Evolutionary conservation across 192 early-diverging fungal genomes (phyloP), one percentile per base, ranked within the genome.

Genomic region (Rhizophagus prolifer): DNA sequence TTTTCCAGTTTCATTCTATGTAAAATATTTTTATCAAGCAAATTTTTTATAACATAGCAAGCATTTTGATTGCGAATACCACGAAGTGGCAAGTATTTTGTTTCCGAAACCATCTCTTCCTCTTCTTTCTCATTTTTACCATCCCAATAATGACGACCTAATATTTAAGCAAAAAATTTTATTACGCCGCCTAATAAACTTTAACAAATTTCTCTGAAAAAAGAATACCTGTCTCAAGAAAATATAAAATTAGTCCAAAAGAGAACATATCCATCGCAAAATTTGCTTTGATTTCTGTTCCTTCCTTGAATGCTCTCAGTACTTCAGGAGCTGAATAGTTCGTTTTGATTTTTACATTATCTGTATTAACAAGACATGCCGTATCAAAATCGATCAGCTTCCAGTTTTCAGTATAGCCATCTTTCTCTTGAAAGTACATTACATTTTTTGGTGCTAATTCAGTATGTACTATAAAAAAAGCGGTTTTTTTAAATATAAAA

Each of bases 321-420:
- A 69, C 21, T 69, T 69, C 67, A 44, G 67, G 67, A 69, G 28
- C 34, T 1, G n/a, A 69, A 69, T 69, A 69, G 7, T 69, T 69
- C 28, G 31, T 69, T 19, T 0, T 44, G 19, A 34, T 12, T n/a
- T 23, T 46, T 36, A 28, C n/a, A 23, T 36, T 7, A 46, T 23
- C 13, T 4, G 19, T 21, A 34, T 10, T 31, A 16, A 23, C 67
- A 19, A 38, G n/a, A 69, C 67, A 69, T 19, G 34, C 67, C 4
- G 19, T 19, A 41, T 69, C 67, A 46, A 69, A 69, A 44, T 38
- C 67, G 2, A 69, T 34, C 38, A 69, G 46, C n/a, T 69, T 69
- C 67, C 67, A 69, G 7, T 41, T 46, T 69, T 46, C 67, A 44
- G 41, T 13, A 2, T 12, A 12, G 2, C 50, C 50, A 21, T 54